Evolutionary conservation across 768 basidiomycete species (phyloP).

Genomic region (Pleurotus platypus): DNA sequence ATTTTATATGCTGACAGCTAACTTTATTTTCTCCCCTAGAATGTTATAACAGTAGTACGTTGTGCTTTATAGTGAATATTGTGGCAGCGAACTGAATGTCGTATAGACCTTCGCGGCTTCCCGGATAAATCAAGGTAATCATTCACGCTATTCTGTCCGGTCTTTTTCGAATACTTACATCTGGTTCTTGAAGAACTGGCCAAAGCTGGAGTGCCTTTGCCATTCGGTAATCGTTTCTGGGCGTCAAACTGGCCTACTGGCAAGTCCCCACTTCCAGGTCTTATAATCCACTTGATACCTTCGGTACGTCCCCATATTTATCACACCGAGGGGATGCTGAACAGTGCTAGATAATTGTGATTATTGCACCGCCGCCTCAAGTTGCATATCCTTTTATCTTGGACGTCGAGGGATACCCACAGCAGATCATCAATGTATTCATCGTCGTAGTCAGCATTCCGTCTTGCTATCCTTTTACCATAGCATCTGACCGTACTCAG

Average conservation of each 20-base stretch:
- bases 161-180: not conserved
- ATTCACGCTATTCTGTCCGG: not conserved
- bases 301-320: conserved; percentile 27
- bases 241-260: conserved; percentile 62
- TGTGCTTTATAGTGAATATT: no score
- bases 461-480: not conserved
- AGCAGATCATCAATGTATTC: conserved; percentile 54
- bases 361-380: conserved; percentile 47
- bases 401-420: conserved; percentile 50
- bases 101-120: conserved; percentile 46
- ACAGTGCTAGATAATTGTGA: conserved; percentile 32
- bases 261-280: conserved; percentile 51
- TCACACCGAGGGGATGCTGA: not conserved
- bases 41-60: conserved; percentile 23
- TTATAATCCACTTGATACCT: conserved; percentile 52
- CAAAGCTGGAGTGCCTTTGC: conserved; percentile 58
- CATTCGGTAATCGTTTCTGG: conserved; percentile 57
- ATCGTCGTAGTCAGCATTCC: conserved; percentile 42
- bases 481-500: conserved; percentile 16
- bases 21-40: not conserved
- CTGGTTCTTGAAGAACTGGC: conserved; percentile 41
- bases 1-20: no score
- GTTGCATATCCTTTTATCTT: conserved; percentile 62
- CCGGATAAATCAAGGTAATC: conserved; percentile 47
- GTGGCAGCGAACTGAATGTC: not conserved